Evolutionary conservation across 2,329 filamentous ascomycete species (phyloP).

Genomic region (Fusarium ramigenum): DNA sequence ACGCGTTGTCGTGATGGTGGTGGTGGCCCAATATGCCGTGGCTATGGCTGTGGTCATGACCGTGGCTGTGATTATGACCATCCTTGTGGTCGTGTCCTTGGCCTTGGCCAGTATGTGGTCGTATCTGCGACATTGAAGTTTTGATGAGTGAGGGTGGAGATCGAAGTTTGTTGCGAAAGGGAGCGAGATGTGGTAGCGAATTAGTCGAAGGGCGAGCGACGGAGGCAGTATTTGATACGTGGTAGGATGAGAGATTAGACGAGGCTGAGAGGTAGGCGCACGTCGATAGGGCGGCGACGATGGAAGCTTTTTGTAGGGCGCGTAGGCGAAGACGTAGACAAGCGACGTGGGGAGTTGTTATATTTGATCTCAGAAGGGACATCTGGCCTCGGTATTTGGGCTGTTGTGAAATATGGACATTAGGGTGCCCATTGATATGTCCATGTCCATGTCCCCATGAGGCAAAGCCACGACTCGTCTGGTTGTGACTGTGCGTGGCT

Average conservation of each 20-base stretch:
- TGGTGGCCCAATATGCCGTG: constrained; percentile 59
- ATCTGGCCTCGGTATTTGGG: constrained; percentile 37
- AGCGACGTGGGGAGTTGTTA: constrained; percentile 26
- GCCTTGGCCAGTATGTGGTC: constrained; percentile 43
- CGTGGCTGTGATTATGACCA: constrained; percentile 38
- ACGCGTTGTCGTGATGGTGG: constrained; percentile 91
- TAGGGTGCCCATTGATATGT: constrained; percentile 12
- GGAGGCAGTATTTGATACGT: constrained; percentile 32
- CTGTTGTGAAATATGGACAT: constrained; percentile 35
- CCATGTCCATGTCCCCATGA: constrained; percentile 36
- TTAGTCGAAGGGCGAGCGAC: constrained; percentile 25
- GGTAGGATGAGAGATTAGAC: constrained; percentile 27
- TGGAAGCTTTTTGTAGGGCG: constrained; percentile 35
- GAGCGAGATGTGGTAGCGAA: constrained; percentile 36
- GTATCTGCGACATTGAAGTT: constrained; percentile 46
- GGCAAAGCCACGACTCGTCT: constrained; percentile 22
- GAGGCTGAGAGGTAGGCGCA: constrained; percentile 39
- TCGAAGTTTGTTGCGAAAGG: constrained; percentile 35
- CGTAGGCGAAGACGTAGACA: constrained; percentile 36
- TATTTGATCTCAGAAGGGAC: constrained; percentile 37
- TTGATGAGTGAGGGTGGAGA: constrained; percentile 40
- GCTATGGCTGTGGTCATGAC: constrained; percentile 36
- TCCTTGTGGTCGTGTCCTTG: constrained; percentile 29
- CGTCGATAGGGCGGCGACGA: constrained; percentile 40
- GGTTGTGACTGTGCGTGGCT: constrained; percentile 25